A percentile compares a stretch with the other conserved stretches of the same genome.
phyloP scores from a whole-genome alignment of 352 stramenopile genomes.

The Phytophthora sojae region DNA sequence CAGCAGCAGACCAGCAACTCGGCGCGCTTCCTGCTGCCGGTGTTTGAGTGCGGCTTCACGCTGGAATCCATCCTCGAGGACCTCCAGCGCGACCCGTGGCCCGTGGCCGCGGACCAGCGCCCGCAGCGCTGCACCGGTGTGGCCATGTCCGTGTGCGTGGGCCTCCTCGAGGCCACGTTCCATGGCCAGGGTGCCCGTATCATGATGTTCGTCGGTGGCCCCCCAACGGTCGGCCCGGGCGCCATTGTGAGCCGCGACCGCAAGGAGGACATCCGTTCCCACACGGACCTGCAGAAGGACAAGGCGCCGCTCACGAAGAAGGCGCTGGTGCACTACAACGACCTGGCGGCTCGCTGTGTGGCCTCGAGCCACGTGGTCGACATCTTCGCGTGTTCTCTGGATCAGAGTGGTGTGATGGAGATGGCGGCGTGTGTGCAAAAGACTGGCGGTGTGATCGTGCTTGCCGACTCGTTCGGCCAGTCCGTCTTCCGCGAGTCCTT shows the following conservation, averaged over 20 bases:
- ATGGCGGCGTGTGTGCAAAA: slow-evolving; percentile 98
- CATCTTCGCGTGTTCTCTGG: slow-evolving; percentile 98
- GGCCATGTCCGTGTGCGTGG: slow-evolving; percentile 96
- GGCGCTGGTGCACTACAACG: slow-evolving; percentile 96
- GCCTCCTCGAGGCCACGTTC: slow-evolving; percentile 96
- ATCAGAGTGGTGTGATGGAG: slow-evolving; percentile 98
- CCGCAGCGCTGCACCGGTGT: slow-evolving; percentile 96
- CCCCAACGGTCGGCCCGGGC: slow-evolving; percentile 96
- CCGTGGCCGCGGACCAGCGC: slow-evolving; percentile 95
- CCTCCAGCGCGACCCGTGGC: slow-evolving; percentile 98
- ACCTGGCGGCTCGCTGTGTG: slow-evolving; percentile 93
- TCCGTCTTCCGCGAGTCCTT: slow-evolving; percentile 99
- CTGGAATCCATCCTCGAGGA: slow-evolving; percentile 99
- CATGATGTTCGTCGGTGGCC: slow-evolving; percentile 99
- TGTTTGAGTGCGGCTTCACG: slow-evolving; percentile 97
- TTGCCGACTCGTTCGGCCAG: slow-evolving; percentile 98
- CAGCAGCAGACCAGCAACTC: slow-evolving; percentile 88
- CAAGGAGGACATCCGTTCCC: slow-evolving; percentile 97
- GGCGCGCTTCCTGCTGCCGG: slow-evolving; percentile 95
- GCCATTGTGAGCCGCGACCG: slow-evolving; percentile 95
- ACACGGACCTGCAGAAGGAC: slow-evolving; percentile 96
- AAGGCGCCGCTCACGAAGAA: slow-evolving; percentile 96
- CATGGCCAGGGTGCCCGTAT: slow-evolving; percentile 95
- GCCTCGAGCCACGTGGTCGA: slow-evolving; percentile 97
- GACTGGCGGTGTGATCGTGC: slow-evolving; percentile 98